Percentiles rank a stretch among this genome's conserved stretches.
These are phyloP conservation scores for Myochromella boudieri DNA, from an alignment of 768 basidiomycete genomes.

Conservation along the genomic window DNA sequence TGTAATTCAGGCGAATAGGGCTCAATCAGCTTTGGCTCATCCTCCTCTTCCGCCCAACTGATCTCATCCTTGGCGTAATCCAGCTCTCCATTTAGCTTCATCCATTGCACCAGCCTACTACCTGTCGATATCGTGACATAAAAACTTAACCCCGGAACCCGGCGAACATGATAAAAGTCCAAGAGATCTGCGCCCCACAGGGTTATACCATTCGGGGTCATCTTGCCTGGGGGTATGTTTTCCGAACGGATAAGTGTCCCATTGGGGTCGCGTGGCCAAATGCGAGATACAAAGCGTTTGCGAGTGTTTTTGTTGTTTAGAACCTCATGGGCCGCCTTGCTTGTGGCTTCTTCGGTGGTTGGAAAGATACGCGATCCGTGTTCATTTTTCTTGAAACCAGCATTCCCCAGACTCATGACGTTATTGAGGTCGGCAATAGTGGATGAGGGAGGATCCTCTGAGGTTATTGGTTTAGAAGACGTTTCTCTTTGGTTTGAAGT, in stretches of 20 bases:
- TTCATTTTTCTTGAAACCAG: not conserved
- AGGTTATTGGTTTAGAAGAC: no score
- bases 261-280: slow-evolving; percentile 16
- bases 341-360: slow-evolving; percentile 1
- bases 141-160: slow-evolving; percentile 17
- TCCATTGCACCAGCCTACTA: slow-evolving; percentile 36
- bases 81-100: slow-evolving; percentile 32
- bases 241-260: slow-evolving; percentile 6
- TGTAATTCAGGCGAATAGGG: slow-evolving; percentile 16
- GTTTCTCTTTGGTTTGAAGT: no score
- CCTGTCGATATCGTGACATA: slow-evolving; percentile 27
- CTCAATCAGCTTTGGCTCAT: slow-evolving; percentile 28
- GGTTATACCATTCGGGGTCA: slow-evolving; percentile 26
- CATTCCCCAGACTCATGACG: no score
- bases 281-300: slow-evolving; percentile 10
- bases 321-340: slow-evolving; percentile 1
- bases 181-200: slow-evolving; percentile 44
- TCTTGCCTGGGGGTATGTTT: slow-evolving; percentile 25
- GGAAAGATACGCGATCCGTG: not conserved
- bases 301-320: not conserved
- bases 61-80: slow-evolving; percentile 31
- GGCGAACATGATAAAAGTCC: slow-evolving; percentile 36
- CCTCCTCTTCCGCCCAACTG: slow-evolving; percentile 33
- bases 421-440: no score
- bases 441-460: no score